phyloP scores from a whole-genome alignment of 495 filamentous ascomycete species.

The Xanthoparmelia taractica region DNA sequence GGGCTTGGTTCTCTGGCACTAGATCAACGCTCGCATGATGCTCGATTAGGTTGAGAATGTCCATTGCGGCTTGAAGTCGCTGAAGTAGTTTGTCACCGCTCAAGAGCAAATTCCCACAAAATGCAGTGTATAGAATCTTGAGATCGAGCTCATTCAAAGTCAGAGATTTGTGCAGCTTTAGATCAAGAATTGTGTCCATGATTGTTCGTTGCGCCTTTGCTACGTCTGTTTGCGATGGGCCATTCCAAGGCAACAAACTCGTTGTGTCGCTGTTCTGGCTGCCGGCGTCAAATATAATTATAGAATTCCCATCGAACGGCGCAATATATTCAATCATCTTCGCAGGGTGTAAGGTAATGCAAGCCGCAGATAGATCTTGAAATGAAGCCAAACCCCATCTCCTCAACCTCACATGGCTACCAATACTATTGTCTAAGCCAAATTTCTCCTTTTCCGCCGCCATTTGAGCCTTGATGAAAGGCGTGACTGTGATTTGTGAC shows the following conservation, averaged over 20 bases:
- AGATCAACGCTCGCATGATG: neutral
- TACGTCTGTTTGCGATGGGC: neutral
- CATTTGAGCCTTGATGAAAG: neutral
- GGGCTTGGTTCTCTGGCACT: neutral
- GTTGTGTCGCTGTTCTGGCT: slow-evolving; percentile 26
- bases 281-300: slow-evolving; percentile 34
- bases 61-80: neutral
- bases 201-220: slow-evolving; percentile 17
- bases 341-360: slow-evolving; percentile 43
- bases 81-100: neutral
- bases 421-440: slow-evolving; percentile 41
- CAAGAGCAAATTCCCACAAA: slow-evolving; percentile 6
- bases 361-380: slow-evolving; percentile 34
- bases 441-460: slow-evolving; percentile 24
- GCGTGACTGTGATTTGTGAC: neutral
- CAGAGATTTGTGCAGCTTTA: neutral
- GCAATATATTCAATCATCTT: slow-evolving; percentile 47
- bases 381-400: slow-evolving; percentile 47
- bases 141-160: slow-evolving; percentile 1
- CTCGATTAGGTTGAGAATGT: neutral
- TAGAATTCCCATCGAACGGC: slow-evolving; percentile 33
- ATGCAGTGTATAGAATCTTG: slow-evolving; percentile 7
- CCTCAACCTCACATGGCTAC: slow-evolving; percentile 36
- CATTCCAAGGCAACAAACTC: slow-evolving; percentile 23
- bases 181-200: slow-evolving; percentile 1